phyloP scores from a whole-genome alignment of 2,329 filamentous ascomycete species.

The Colletotrichum plurivorum region DNA sequence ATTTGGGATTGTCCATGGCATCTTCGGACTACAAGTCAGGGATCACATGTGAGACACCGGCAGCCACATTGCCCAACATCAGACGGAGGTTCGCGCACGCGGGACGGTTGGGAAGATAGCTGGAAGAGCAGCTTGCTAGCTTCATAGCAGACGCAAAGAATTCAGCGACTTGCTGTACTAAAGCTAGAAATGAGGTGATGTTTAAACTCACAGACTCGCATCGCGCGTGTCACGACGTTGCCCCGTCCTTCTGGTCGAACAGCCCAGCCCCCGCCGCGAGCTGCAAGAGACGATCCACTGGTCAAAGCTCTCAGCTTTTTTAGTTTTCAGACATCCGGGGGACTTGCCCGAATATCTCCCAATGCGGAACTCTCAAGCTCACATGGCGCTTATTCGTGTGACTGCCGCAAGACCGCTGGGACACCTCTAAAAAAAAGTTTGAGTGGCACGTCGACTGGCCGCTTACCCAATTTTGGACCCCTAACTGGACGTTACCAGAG shows the following conservation, averaged over 20 bases:
- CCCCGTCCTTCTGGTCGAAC: neutral
- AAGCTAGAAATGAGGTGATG: neutral
- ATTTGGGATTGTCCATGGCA: neutral
- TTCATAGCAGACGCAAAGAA: neutral
- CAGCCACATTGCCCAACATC: conserved; percentile 23
- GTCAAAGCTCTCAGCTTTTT: conserved; percentile 31
- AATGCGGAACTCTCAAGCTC: conserved; percentile 15
- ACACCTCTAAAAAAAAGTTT: neutral
- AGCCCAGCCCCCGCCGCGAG: neutral
- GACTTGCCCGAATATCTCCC: neutral
- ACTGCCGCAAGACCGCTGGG: neutral
- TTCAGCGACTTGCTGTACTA: too few species aligned
- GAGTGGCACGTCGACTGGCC: conserved; percentile 1
- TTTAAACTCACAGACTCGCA: conserved; percentile 3
- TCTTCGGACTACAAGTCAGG: neutral
- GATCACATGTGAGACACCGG: conserved; percentile 29
- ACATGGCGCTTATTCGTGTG: conserved; percentile 12
- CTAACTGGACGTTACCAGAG: neutral
- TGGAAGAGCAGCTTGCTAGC: neutral
- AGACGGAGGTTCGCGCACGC: conserved; percentile 7
- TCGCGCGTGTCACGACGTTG: neutral
- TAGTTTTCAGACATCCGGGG: conserved; percentile 7
- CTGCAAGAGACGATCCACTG: conserved; percentile 13
- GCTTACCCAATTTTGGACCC: neutral
- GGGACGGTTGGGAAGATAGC: neutral